phyloP scores from a whole-genome alignment of 352 stramenopile genomes.

The Pythium guiyangense region DNA sequence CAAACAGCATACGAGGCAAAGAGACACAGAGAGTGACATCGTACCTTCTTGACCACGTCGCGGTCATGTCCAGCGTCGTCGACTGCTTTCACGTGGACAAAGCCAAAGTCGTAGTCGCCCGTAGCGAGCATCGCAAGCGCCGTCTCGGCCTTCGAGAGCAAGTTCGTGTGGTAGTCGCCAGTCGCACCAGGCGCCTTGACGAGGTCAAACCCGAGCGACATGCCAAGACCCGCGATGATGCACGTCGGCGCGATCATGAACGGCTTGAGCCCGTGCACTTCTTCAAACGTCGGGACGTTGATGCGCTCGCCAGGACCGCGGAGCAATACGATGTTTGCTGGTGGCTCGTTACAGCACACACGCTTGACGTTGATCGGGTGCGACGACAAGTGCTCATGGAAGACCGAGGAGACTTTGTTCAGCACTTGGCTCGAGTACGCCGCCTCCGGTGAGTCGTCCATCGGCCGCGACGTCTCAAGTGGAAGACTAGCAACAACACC shows the following conservation, averaged over 20 bases:
- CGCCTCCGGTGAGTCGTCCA: conserved; percentile 61
- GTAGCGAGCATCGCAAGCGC: conserved; percentile 42
- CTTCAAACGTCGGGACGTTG: conserved; percentile 74
- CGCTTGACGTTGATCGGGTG: conserved; percentile 80
- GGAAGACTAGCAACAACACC: conserved; percentile 37
- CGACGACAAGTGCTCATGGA: conserved; percentile 52
- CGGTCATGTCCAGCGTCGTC: conserved; percentile 85
- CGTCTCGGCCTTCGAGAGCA: conserved; percentile 75
- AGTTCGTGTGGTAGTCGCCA: conserved; percentile 83
- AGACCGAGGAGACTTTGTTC: conserved; percentile 68
- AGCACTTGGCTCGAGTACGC: conserved; percentile 76
- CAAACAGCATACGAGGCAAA: too few species aligned
- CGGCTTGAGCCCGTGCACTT: conserved; percentile 73
- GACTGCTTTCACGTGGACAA: conserved; percentile 85
- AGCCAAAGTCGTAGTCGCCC: conserved; percentile 66
- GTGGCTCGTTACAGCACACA: conserved; percentile 40
- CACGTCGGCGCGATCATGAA: conserved; percentile 90
- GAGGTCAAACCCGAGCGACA: conserved; percentile 82
- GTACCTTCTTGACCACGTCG: conserved; percentile 75
- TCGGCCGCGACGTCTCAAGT: conserved; percentile 45
- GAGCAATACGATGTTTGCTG: conserved; percentile 83
- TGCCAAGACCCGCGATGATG: conserved; percentile 84
- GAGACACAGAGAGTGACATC: neutral
- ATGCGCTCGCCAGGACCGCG: conserved; percentile 83
- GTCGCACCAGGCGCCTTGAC: conserved; percentile 64